Evolutionary conservation across 768 basidiomycete species (phyloP).

Genomic region (Leccinum subgranulosum): DNA sequence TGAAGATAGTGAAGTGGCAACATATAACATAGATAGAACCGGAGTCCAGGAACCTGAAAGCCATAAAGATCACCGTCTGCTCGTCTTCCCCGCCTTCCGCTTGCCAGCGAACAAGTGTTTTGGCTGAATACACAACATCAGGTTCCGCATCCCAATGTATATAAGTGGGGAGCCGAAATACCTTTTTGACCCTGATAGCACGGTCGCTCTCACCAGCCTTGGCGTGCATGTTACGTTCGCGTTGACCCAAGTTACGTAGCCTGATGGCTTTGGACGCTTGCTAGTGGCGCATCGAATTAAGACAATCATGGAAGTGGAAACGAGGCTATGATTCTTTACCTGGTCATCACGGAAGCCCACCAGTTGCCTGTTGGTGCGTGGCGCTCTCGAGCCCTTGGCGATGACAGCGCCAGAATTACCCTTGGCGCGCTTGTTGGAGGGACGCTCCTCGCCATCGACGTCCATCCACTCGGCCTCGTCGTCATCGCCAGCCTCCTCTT

Average conservation of each 20-base stretch:
- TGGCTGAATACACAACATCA: conserved; percentile 47
- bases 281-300: conserved; percentile 32
- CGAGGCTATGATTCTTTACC: conserved; percentile 34
- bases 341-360: conserved; percentile 76
- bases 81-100: conserved; percentile 80
- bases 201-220: conserved; percentile 91
- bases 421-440: conserved; percentile 61
- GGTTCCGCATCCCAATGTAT: background rate
- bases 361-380: conserved; percentile 69
- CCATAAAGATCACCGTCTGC: conserved; percentile 51
- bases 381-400: conserved; percentile 49
- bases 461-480: conserved; percentile 53
- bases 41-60: background rate
- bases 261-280: conserved; percentile 79
- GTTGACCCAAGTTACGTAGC: conserved; percentile 83
- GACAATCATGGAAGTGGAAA: background rate
- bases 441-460: conserved; percentile 47
- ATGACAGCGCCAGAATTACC: conserved; percentile 56
- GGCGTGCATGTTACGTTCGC: conserved; percentile 82
- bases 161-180: conserved; percentile 33
- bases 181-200: conserved; percentile 80
- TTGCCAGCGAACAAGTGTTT: conserved; percentile 87
- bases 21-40: conserved; percentile 1
- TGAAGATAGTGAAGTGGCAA: conserved; percentile 2
- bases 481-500: conserved; percentile 32